Conservation (phyloP, 2,329 filamentous ascomycete genomes). For the Triangularia setosa region DNA sequence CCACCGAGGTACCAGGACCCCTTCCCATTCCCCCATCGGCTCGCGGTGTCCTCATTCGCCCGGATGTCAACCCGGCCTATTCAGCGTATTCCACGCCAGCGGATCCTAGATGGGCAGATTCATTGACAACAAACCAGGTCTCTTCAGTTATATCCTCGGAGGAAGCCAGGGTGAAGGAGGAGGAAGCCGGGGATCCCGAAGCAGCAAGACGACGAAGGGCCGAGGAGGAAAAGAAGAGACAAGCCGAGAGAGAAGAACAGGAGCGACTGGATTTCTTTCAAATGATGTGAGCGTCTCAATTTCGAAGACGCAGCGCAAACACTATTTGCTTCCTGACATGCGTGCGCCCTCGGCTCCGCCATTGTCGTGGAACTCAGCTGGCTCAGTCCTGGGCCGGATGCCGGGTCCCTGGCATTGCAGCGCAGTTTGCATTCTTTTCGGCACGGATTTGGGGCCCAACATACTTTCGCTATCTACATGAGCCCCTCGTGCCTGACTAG, state of each 20-base stretch:
- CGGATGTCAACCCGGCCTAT: constrained; percentile 11
- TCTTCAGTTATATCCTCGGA: neutral
- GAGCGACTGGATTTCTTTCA: constrained; percentile 26
- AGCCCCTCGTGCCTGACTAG: neutral
- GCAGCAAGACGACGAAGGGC: constrained; percentile 10
- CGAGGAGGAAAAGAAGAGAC: constrained; percentile 13
- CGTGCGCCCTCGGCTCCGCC: neutral
- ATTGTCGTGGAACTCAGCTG: neutral
- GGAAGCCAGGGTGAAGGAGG: constrained; percentile 4
- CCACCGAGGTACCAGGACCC: neutral
- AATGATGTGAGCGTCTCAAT: constrained; percentile 21
- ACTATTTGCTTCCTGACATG: neutral
- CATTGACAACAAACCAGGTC: neutral
- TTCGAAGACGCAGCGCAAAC: neutral
- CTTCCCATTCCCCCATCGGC: neutral
- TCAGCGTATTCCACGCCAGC: constrained; percentile 17
- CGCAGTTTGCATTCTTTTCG: neutral
- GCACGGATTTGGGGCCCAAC: neutral
- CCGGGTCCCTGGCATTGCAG: too few relatives aligned
- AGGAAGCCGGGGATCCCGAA: constrained; percentile 6
- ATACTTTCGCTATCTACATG: neutral
- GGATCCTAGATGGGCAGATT: constrained; percentile 6
- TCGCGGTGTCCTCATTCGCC: constrained; percentile 9
- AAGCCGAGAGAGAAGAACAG: constrained; percentile 23
- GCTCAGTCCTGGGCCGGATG: neutral